phyloP scores from a whole-genome alignment of 2,329 filamentous ascomycete genomes.

The Fusarium xylarioides region DNA sequence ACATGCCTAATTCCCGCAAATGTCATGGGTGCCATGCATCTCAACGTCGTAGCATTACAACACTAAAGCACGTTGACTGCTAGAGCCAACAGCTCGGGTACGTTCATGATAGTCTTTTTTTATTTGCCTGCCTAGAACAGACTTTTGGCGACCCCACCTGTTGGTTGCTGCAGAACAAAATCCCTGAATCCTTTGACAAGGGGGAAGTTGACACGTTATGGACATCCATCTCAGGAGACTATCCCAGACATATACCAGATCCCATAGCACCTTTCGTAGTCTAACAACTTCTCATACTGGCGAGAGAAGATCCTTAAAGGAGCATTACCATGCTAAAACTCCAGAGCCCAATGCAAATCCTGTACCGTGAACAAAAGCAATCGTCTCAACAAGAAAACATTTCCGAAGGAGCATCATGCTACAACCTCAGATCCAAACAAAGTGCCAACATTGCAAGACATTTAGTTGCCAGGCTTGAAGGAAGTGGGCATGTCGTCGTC shows the following conservation, averaged over 20 bases:
- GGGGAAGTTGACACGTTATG: background rate
- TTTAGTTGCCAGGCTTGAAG: background rate
- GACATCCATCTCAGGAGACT: background rate
- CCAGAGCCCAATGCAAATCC: background rate
- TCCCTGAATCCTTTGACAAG: background rate
- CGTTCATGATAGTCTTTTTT: background rate
- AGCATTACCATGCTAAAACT: background rate
- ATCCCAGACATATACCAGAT: background rate
- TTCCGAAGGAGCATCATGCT: background rate
- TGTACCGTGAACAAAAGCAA: fast-evolving
- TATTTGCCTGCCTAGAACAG: background rate
- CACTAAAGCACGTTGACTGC: background rate
- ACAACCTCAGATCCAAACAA: background rate
- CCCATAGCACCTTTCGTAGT: background rate
- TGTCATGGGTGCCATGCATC: background rate
- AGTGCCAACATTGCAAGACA: fast-evolving
- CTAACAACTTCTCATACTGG: fast-evolving
- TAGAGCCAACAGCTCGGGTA: constrained; percentile 21
- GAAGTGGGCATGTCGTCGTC: background rate
- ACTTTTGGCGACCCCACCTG: background rate
- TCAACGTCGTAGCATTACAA: background rate
- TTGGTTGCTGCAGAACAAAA: background rate
- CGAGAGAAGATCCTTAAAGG: background rate
- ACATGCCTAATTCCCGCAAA: constrained; percentile 14
- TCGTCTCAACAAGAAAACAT: no score